phyloP scores from a whole-genome alignment of 371 early-diverging fungal genomes.

The Mortierella sp. region DNA sequence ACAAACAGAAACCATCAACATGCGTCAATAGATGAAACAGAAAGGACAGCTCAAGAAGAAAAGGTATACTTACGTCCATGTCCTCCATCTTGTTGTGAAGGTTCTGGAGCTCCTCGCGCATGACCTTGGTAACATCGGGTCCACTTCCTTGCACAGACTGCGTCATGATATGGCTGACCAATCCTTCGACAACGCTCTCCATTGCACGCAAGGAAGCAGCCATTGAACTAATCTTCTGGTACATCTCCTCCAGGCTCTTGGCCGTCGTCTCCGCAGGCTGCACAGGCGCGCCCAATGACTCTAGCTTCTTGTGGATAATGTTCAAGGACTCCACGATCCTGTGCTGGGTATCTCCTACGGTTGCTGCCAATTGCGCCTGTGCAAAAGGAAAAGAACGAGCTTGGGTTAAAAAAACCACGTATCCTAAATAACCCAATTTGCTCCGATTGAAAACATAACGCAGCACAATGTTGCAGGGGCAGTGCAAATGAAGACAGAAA shows the following conservation, averaged over 20 bases:
- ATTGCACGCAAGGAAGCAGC: constrained; percentile 82
- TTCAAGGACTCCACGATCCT: constrained; percentile 78
- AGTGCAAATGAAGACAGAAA: background rate
- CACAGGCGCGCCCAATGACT: constrained; percentile 67
- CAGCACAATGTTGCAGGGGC: no score
- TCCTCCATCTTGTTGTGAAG: constrained; percentile 55
- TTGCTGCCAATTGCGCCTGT: constrained; percentile 51
- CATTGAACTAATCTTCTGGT: constrained; percentile 65
- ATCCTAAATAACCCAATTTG: background rate
- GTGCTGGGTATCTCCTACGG: constrained; percentile 76
- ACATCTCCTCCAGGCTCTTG: constrained; percentile 39
- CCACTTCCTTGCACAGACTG: constrained; percentile 16
- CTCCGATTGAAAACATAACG: background rate
- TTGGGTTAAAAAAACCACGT: background rate
- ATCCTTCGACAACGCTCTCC: constrained; percentile 78
- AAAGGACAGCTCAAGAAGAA: no score
- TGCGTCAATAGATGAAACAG: background rate
- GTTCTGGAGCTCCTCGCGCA: constrained; percentile 45
- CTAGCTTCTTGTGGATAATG: constrained; percentile 67
- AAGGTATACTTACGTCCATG: constrained; percentile 47
- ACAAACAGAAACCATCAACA: background rate
- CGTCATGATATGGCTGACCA: constrained; percentile 70
- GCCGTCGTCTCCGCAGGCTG: constrained; percentile 46
- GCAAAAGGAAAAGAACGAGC: background rate
- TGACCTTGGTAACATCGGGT: constrained; percentile 39